Base-by-base conservation (phyloP, 1,284 basidiomycete species). In the Tylopilus sp. region DNA sequence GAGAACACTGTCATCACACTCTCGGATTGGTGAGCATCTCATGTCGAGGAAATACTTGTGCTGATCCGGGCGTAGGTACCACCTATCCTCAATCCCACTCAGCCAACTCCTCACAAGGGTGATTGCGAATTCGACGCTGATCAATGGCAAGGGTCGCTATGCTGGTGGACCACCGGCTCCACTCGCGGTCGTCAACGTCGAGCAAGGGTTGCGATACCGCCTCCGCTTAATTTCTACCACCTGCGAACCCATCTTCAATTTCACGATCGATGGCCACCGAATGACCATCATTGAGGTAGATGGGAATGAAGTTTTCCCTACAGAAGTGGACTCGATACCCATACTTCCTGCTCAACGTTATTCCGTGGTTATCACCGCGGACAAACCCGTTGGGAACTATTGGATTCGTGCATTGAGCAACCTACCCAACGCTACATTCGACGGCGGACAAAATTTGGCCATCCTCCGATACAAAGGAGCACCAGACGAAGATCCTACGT, bases 381-480 rank as follows among this genome's bases (percentile, higher is more conserved):
- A 36, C 19, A 19, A 36, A 13, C 19, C 18, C 5, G 21, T 36
- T 4, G 35, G 35, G 3, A 36, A 36, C 35, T 36, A 36, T 13
- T 36, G 35, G 35, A 36, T 36, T 36, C 35, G 35, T 15, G 11
- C 35, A 12, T 7, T 36, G 18, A 7, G 19, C 7, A 18, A 23
- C 15, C 19, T 33, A 11, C 12, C 46, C 19, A 31, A 30, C 5
- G 33, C 44, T 9, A 40, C 57, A 7, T 71, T 75, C 52, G 59
- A 13, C 4, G 7, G 8, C 21, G 19, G 18, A 28, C 35, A 36
- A 36, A 21, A 36, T 16, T 1, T 21, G 35, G 82, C 79, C 2
- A 78, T 84, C 46, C 60, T 84, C 21, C 71, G 76, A n/a, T 84
- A 84, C 56, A 49, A 44, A 0, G 74, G 74, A 6, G 81, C 81